Evolutionary conservation across 305 asterid genomes (phyloP).

Genomic region (Withania somnifera): DNA sequence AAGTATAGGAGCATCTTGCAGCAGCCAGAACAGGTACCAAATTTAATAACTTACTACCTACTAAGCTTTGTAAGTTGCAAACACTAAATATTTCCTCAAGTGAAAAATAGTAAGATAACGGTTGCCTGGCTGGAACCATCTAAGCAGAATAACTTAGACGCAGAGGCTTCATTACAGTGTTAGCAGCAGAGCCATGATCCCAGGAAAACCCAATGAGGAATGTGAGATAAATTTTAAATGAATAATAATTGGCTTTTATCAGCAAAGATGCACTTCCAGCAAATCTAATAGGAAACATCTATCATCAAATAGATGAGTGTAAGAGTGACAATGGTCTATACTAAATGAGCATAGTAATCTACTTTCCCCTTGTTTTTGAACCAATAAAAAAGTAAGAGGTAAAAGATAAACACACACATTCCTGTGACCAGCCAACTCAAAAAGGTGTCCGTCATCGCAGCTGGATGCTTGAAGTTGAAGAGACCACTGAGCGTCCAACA

Average conservation of each 20-base stretch:
- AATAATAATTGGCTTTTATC: not conserved
- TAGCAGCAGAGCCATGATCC: not conserved
- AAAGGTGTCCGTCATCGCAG: slow-evolving; percentile 52
- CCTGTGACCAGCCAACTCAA: slow-evolving; percentile 63
- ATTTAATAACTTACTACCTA: not conserved
- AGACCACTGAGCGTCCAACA: slow-evolving; percentile 67
- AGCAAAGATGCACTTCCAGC: not conserved
- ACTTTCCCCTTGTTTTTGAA: not conserved
- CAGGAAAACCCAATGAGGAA: not conserved
- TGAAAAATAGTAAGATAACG: not conserved
- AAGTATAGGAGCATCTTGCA: not conserved
- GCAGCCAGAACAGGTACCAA: not conserved
- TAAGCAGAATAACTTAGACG: not conserved
- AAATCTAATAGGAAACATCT: not conserved
- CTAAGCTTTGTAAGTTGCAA: not conserved
- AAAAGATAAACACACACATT: slow-evolving; percentile 37
- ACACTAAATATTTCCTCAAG: not conserved
- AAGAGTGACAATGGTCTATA: not conserved
- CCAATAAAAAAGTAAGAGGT: not conserved
- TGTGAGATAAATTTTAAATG: not conserved
- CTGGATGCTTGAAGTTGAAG: slow-evolving; percentile 35
- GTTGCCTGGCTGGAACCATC: not conserved
- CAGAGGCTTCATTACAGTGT: not conserved
- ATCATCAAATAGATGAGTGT: not conserved
- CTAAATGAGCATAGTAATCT: not conserved